Evolutionary conservation across 495 filamentous ascomycete species (phyloP).

Genomic region (Trichoderma virens): DNA sequence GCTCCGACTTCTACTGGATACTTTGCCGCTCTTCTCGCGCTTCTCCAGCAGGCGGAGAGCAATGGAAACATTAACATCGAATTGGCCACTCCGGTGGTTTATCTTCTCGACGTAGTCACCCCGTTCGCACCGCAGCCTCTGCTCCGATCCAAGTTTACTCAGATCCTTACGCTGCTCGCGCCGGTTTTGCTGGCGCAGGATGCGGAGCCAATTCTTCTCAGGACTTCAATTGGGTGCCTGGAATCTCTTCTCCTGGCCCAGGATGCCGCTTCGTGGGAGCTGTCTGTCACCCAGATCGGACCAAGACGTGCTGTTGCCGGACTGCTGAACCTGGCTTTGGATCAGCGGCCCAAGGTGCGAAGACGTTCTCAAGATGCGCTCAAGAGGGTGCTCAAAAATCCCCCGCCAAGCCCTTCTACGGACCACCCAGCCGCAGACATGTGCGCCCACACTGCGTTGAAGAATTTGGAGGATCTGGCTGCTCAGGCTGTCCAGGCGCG

Average conservation of each 20-base stretch:
- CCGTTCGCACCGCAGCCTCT: conserved; percentile 74
- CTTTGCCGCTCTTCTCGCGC: conserved; percentile 88
- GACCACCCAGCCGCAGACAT: conserved; percentile 93
- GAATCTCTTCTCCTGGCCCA: conserved; percentile 84
- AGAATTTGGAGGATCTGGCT: conserved; percentile 63
- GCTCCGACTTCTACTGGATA: conserved; percentile 81
- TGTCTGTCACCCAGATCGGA: conserved; percentile 72
- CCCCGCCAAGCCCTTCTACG: conserved; percentile 80
- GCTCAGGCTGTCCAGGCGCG: conserved; percentile 49
- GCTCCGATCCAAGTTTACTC: conserved; percentile 84
- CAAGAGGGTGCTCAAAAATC: conserved; percentile 67
- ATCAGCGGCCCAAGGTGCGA: conserved; percentile 88
- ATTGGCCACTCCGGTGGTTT: conserved; percentile 79
- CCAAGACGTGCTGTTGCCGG: conserved; percentile 85
- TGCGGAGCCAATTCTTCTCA: conserved; percentile 78
- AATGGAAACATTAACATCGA: conserved; percentile 68
- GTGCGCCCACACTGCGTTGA: conserved; percentile 84
- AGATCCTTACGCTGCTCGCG: conserved; percentile 80
- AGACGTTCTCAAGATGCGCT: conserved; percentile 91
- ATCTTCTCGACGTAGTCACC: conserved; percentile 87
- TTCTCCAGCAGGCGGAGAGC: conserved; percentile 69
- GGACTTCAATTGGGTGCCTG: conserved; percentile 85
- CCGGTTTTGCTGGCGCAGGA: conserved; percentile 72
- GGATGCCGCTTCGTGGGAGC: conserved; percentile 78
- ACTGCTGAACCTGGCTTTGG: conserved; percentile 72